phyloP scores from a whole-genome alignment of 2,329 filamentous ascomycete species.

The Stagonosporopsis tanaceti region DNA sequence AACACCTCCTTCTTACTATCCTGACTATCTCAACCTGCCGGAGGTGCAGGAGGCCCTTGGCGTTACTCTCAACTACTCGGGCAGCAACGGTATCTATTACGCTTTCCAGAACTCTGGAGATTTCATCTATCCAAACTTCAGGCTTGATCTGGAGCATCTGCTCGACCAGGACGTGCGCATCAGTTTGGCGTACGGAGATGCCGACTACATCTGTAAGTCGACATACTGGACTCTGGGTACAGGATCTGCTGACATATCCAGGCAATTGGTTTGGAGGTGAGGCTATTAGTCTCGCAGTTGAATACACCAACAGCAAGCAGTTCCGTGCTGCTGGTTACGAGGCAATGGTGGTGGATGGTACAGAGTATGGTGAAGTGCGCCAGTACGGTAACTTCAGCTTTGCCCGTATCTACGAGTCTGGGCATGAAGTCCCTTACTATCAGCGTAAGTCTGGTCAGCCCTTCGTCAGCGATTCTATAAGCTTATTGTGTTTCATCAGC shows the following conservation, averaged over 20 bases:
- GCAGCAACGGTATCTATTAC: conserved; percentile 58
- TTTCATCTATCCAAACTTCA: conserved; percentile 68
- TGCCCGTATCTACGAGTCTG: conserved; percentile 60
- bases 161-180: conserved; percentile 51
- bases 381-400: conserved; percentile 75
- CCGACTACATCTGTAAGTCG: conserved; percentile 50
- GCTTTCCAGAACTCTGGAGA: conserved; percentile 61
- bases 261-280: conserved; percentile 69
- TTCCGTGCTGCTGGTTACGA: conserved; percentile 75
- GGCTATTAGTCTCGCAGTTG: conserved; percentile 68
- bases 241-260: conserved; percentile 9
- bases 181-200: conserved; percentile 46
- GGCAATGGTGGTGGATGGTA: conserved; percentile 71
- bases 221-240: background rate
- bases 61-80: conserved; percentile 67
- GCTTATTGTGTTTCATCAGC: conserved; percentile 13
- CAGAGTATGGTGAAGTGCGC: conserved; percentile 69
- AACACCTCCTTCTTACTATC: conserved; percentile 59
- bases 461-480: background rate
- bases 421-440: conserved; percentile 60
- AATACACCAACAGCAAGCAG: conserved; percentile 56
- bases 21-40: conserved; percentile 67
- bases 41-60: conserved; percentile 67
- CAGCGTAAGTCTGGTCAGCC: conserved; percentile 37
- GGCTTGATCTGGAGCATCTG: conserved; percentile 52